These are phyloP conservation scores for Myxozyma monticola DNA, from an alignment of 805 yeast genomes.

Conservation along the genomic window DNA sequence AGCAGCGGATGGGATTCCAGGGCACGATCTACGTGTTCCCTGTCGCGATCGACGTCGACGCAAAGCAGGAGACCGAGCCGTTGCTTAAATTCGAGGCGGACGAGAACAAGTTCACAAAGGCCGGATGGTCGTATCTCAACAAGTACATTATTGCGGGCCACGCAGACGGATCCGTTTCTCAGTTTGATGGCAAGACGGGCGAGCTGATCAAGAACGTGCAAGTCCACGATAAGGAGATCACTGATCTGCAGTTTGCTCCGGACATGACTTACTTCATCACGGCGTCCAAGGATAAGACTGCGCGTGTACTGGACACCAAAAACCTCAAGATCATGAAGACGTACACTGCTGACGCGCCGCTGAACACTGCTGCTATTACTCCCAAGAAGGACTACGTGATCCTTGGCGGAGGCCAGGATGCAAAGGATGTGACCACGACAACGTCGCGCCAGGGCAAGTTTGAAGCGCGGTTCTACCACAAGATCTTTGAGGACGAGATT, in stretches of 20 bases:
- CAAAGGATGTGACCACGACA: slow-evolving; percentile 97
- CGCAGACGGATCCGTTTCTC: slow-evolving; percentile 80
- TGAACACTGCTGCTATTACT: slow-evolving; percentile 93
- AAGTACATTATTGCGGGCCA: slow-evolving; percentile 80
- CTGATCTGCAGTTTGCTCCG: slow-evolving; percentile 86
- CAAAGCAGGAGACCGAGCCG: slow-evolving; percentile 31
- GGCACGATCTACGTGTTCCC: slow-evolving; percentile 75
- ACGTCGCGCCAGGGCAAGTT: slow-evolving; percentile 90
- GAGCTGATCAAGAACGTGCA: slow-evolving; percentile 57
- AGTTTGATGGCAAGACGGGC: slow-evolving; percentile 76
- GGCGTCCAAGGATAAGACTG: slow-evolving; percentile 86
- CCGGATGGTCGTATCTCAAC: slow-evolving; percentile 70
- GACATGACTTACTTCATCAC: slow-evolving; percentile 90
- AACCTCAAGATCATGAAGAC: slow-evolving; percentile 69
- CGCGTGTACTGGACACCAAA: slow-evolving; percentile 76
- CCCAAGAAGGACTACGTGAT: slow-evolving; percentile 89
- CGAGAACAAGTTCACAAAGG: slow-evolving; percentile 63
- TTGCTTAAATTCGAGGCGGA: slow-evolving; percentile 36
- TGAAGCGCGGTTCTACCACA: slow-evolving; percentile 94
- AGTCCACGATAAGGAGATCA: slow-evolving; percentile 72
- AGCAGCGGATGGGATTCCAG: slow-evolving; percentile 85
- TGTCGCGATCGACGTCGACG: slow-evolving; percentile 51
- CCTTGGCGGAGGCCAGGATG: slow-evolving; percentile 99
- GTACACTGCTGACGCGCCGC: slow-evolving; percentile 84
- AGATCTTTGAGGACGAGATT: slow-evolving; percentile 90